phyloP scores from a whole-genome alignment of 2,329 filamentous ascomycete species.

The Elsinoe arachidis region DNA sequence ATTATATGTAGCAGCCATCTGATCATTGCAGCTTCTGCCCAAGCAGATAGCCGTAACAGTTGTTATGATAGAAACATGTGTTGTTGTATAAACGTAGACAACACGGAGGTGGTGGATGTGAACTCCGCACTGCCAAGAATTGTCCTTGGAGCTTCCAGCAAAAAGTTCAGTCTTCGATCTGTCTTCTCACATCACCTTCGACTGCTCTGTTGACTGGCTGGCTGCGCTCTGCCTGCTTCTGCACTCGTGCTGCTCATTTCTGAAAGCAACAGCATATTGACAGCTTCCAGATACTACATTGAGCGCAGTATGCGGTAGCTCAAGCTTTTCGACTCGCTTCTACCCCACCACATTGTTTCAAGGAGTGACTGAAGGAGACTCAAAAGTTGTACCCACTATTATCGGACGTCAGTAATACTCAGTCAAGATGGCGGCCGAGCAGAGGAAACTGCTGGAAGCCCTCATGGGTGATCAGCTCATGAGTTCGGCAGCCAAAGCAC shows the following conservation, averaged over 20 bases:
- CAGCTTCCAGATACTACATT: too few species aligned
- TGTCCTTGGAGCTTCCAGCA: background rate
- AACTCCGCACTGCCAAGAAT: slow-evolving; percentile 9
- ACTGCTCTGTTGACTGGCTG: background rate
- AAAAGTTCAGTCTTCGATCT: background rate
- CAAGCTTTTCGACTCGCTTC: too few species aligned
- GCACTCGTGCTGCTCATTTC: background rate
- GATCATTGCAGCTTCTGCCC: slow-evolving; percentile 11
- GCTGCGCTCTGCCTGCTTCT: background rate
- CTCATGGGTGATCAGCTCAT: slow-evolving; percentile 69
- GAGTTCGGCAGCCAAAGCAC: slow-evolving; percentile 62
- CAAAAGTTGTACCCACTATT: too few species aligned
- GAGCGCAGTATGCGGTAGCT: too few species aligned
- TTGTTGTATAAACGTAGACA: background rate
- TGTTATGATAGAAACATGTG: slow-evolving; percentile 8
- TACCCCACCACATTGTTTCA: too few species aligned
- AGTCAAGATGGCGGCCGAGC: slow-evolving; percentile 78
- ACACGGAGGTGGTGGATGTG: slow-evolving; percentile 1
- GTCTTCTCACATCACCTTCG: background rate
- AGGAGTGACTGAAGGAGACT: too few species aligned
- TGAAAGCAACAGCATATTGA: too few species aligned
- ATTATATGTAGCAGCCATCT: background rate
- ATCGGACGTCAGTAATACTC: too few species aligned
- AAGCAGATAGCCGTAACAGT: background rate
- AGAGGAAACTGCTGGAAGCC: slow-evolving; percentile 97